Percentiles rank a stretch among this genome's conserved stretches.
Evolutionary conservation across 257 asterid species (phyloP).

Genomic region (Penstemon newberryi): DNA sequence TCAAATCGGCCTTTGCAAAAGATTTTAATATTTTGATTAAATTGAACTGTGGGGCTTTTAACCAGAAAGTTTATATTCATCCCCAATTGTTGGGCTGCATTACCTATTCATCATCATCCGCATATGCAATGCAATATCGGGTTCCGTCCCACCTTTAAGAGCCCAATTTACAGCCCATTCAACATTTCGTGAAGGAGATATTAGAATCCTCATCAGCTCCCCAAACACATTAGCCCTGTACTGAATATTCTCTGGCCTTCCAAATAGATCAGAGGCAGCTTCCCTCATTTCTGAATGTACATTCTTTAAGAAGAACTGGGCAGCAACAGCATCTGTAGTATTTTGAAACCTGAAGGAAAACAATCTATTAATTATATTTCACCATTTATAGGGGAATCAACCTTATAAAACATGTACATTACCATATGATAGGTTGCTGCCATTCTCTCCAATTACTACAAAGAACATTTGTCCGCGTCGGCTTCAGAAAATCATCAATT

Average conservation of each 20-base stretch:
- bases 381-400: constrained; percentile 8
- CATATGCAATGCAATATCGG: constrained; percentile 92
- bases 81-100: constrained; percentile 20
- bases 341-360: constrained; percentile 79
- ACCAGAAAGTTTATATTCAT: background rate
- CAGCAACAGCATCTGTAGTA: constrained; percentile 94
- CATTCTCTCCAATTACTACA: constrained; percentile 91
- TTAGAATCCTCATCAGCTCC: constrained; percentile 85
- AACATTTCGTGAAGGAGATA: constrained; percentile 73
- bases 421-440: constrained; percentile 95
- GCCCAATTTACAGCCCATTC: constrained; percentile 74
- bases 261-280: constrained; percentile 76
- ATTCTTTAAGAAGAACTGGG: constrained; percentile 90
- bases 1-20: constrained; percentile 1
- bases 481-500: constrained; percentile 92
- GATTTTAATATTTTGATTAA: constrained; percentile 12
- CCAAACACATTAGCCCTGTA: constrained; percentile 89
- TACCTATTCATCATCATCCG: constrained; percentile 99
- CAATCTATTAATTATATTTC: constrained; percentile 10
- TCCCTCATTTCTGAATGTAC: constrained; percentile 74
- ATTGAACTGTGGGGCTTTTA: background rate
- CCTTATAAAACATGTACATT: constrained; percentile 23
- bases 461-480: constrained; percentile 68
- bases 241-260: constrained; percentile 66
- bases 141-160: constrained; percentile 65